Percentiles rank a stretch among this genome's conserved stretches.
Evolutionary conservation across 2,329 filamentous ascomycete genomes (phyloP).

Genomic region (Claviceps lovelessii): DNA sequence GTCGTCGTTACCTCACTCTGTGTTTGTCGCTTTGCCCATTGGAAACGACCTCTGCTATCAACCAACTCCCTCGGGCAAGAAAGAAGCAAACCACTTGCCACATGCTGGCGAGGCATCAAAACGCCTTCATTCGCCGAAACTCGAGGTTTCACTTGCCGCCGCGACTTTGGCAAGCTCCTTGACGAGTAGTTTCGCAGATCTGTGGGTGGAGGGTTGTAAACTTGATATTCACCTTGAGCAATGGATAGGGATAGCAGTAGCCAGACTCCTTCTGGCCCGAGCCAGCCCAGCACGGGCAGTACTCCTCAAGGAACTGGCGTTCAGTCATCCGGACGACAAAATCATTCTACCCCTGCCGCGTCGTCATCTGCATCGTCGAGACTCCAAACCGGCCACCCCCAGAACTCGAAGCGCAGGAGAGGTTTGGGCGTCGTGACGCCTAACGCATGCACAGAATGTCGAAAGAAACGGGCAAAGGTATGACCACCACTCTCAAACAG

Average conservation of each 20-base stretch:
- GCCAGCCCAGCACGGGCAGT: conserved; percentile 18
- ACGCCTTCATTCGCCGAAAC: neutral
- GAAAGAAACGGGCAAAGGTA: conserved; percentile 49
- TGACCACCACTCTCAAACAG: neutral
- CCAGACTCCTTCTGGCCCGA: conserved; percentile 16
- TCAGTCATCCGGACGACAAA: conserved; percentile 8
- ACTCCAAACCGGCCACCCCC: conserved; percentile 15
- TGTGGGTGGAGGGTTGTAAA: too few species aligned
- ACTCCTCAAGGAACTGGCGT: conserved; percentile 20
- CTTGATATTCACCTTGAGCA: neutral
- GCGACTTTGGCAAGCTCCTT: neutral
- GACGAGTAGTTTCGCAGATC: neutral
- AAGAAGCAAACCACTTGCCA: neutral
- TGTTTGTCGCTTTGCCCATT: neutral
- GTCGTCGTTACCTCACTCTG: neutral
- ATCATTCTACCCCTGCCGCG: conserved; percentile 4
- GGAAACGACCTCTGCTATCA: neutral
- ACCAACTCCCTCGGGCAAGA: neutral
- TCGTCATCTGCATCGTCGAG: conserved; percentile 9
- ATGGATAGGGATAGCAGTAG: conserved; percentile 21
- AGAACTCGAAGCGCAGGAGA: conserved; percentile 34
- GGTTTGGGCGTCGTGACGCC: conserved; percentile 43
- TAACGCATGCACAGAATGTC: conserved; percentile 47
- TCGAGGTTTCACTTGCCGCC: neutral
- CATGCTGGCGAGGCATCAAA: neutral